Base-by-base conservation (phyloP, 371 early-diverging fungal species). In the Mortierella sp. region DNA sequence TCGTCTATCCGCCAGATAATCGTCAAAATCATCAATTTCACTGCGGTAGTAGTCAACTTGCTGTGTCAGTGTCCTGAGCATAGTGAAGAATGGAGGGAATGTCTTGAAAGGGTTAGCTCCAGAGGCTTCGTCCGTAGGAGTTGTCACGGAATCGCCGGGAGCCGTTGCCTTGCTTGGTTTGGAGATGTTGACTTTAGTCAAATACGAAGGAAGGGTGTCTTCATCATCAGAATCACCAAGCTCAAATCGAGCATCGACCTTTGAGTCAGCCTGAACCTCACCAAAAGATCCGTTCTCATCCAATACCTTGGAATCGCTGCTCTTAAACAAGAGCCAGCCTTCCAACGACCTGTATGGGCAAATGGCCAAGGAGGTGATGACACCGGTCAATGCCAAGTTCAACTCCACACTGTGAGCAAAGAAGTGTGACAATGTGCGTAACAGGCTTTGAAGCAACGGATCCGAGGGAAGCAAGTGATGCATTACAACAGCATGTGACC, bases 361-460 rank as follows among this genome's bases (percentile, higher is more conserved):
- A 4, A 91, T 83, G 1, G 93, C 94, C 62, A 98, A 84, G 8
- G 94, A 93, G 0, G 95, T 90, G 24, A 98, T 84, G 18, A 96
- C 95, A 22, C 96, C 96, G 0, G 97, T 96, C 51, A 98, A 83
- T 0, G 96, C 96, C 73, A 98, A 73, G 79, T 98, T 98, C 68
- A 96, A 90, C 55, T 94, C 94, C 32, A 93, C 91, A 16, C 96
- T 93, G 73, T 97, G 96, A 0, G 92, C 90, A 84, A 96, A 97
- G 69, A 96, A 97, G 62, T 91, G 91, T 12, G 90, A 86, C 35
- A 94, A 86, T 12, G 92, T 81, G 16, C 84, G 86, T 40, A 94
- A 81, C 47, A 94, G 80, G 47, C 87, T 90, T 49, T 91, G 91
- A 10, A 94, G 75, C 12, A 94, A 73, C 0, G 92, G 90, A 24